phyloP scores from a whole-genome alignment of 108 stramenopile genomes.

The Skeletonema costatum region DNA sequence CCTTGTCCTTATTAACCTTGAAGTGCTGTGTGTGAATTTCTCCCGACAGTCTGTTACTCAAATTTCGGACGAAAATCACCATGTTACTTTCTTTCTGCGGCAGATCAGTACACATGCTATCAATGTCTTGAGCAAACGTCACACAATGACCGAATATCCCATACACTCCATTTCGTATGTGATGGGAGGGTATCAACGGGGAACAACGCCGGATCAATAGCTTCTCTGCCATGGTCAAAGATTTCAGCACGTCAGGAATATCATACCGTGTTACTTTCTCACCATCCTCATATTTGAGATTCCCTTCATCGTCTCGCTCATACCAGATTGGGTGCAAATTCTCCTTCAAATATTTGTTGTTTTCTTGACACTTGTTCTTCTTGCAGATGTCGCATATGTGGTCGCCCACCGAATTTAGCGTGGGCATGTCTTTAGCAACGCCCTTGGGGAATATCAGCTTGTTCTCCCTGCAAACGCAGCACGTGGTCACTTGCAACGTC shows the following conservation, averaged over 20 bases:
- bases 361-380: background rate
- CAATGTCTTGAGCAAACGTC: slow-evolving; percentile 11
- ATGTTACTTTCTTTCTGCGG: background rate
- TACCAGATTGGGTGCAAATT: slow-evolving; percentile 5
- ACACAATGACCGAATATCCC: slow-evolving; percentile 13
- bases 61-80: slow-evolving; percentile 6
- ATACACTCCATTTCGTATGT: background rate
- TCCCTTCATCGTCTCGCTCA: background rate
- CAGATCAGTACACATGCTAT: background rate
- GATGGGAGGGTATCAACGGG: slow-evolving; percentile 1
- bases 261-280: background rate
- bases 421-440: too few relatives aligned
- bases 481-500: too few relatives aligned
- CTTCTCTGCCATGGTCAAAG: slow-evolving; percentile 19
- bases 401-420: too few relatives aligned
- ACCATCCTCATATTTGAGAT: background rate
- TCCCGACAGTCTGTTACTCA: background rate
- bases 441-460: too few relatives aligned
- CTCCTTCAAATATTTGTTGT: background rate
- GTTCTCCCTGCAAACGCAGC: too few relatives aligned
- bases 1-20: background rate
- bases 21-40: background rate
- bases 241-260: background rate
- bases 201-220: slow-evolving; percentile 11
- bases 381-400: background rate